Evolutionary conservation across 805 yeast genomes (phyloP), one percentile per base, ranked within the genome.

Genomic region (Metschnikowia bowlesiae): DNA sequence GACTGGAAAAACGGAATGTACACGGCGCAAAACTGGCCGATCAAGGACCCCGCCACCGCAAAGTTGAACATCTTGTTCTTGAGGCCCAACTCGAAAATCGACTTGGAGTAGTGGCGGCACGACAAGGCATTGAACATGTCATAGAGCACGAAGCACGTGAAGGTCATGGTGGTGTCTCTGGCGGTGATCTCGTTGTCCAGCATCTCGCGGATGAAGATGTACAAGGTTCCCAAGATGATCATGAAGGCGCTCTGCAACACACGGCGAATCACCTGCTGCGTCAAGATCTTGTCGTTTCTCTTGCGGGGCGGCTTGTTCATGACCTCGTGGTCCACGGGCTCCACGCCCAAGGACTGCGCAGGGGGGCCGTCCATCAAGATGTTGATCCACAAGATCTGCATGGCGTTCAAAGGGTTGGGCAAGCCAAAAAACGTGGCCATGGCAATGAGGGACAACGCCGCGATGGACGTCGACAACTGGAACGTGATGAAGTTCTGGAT

Each of bases 361-460:
- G 99, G 99, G 9, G 99, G 99, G 1, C 99, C 99, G 71, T 92
- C 99, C 99, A 92, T 92, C 51, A 92, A 77, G 55, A 92, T 94
- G 66, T 92, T 92, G 66, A 92, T 92, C 97, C 98, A 92, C 61
- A 92, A 74, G 60, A 92, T 94, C 74, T 94, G 98, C 99, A 92
- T 92, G 30, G 99, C 97, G 65, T 92, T 92, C 60, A 92, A 78
- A 9, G 99, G 99, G 60, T 89, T 91, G 46, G 97, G 96, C 52
- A 92, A 76, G 51, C 88, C 88, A 63, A 91, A 84, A 49, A 91
- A 71, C 1, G 98, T 92, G 1, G 96, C 79, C 56, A 91, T 73
- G 1, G 96, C 96, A 62, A 94, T 84, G 59, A 92, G 75, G 0
- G 96, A 84, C 49, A 92, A 76, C 0, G 99, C 99, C 7, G 98